These are phyloP conservation scores for Turritis glabra DNA, from an alignment of 345 rosid genomes.

Conservation along the genomic window DNA sequence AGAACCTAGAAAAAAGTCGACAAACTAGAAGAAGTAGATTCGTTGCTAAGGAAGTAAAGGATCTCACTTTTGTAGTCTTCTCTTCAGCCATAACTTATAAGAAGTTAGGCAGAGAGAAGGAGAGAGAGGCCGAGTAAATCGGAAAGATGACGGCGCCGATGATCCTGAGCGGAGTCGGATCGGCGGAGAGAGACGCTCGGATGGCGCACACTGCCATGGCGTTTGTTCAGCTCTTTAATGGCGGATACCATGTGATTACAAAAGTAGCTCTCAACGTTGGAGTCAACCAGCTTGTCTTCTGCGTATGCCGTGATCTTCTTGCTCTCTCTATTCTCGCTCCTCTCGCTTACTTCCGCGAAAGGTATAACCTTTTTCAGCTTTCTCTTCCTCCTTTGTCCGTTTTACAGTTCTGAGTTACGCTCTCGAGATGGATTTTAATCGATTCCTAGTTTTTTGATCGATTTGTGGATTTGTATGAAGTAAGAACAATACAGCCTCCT, in stretches of 20 bases:
- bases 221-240: constrained; percentile 79
- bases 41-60: constrained; percentile 10
- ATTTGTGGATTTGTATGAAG: background rate
- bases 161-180: constrained; percentile 32
- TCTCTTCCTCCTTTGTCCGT: background rate
- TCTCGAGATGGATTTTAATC: constrained; percentile 7
- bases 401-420: background rate
- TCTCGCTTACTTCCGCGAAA: background rate
- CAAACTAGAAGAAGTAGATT: background rate
- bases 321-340: constrained; percentile 50
- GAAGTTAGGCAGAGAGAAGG: background rate
- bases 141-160: constrained; percentile 42
- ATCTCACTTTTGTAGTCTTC: constrained; percentile 10
- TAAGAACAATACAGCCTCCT: background rate
- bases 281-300: constrained; percentile 93
- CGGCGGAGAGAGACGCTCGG: constrained; percentile 54
- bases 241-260: constrained; percentile 96
- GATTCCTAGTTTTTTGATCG: background rate
- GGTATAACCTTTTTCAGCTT: background rate
- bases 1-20: background rate
- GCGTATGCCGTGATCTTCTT: constrained; percentile 89
- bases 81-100: background rate
- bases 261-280: constrained; percentile 96
- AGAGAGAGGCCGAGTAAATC: constrained; percentile 5
- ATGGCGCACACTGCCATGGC: constrained; percentile 84